Evolutionary conservation across 257 asterid genomes (phyloP), one percentile per base, ranked within the genome.

Genomic region (Plectranthus barbatus): DNA sequence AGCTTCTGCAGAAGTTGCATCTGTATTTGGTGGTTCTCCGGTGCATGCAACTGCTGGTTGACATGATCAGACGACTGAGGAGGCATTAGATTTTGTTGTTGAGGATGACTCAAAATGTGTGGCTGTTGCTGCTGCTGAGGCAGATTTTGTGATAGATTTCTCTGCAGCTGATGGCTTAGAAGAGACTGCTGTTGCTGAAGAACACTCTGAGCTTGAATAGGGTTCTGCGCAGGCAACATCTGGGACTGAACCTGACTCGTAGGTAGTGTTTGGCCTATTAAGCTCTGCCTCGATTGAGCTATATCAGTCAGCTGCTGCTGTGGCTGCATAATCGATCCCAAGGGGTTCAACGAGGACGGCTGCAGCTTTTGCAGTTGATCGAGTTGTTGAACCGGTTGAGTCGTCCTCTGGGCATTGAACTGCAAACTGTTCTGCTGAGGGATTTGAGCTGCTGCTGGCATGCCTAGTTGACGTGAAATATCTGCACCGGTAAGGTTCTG

Each of bases 311-410:
- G 14, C 73, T 81, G 94, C 74, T 79, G 90, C 56, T 79, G 96
- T 1, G 95, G 74, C 76, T 79, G 96, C 50, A 77, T 24, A 37
- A 82, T 67, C 29, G 98, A 79, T 73, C 76, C 77, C 60, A 77
- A 57, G 1, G 88, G 85, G 74, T 79, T 91, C 72, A 72, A 31
- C 9, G 78, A 34, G 11, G 88, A 60, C 4, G 88, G 42, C 17
- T 89, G 76, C 49, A 79, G 70, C 75, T 88, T 86, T 63, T 80
- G 96, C 19, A 82, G 83, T 66, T 80, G 96, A 68, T 86, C 97
- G 3, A 83, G 74, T 42, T 83, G 90, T 51, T 88, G 96, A 18
- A 31, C 64, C 1, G 79, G 76, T 62, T 86, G 96, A 39, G 56
- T 41, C 9, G 79, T 85, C 75, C 85, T 77, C 75, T 78, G 93